phyloP scores from a whole-genome alignment of 805 yeast genomes.

The Torulaspora quercuum region DNA sequence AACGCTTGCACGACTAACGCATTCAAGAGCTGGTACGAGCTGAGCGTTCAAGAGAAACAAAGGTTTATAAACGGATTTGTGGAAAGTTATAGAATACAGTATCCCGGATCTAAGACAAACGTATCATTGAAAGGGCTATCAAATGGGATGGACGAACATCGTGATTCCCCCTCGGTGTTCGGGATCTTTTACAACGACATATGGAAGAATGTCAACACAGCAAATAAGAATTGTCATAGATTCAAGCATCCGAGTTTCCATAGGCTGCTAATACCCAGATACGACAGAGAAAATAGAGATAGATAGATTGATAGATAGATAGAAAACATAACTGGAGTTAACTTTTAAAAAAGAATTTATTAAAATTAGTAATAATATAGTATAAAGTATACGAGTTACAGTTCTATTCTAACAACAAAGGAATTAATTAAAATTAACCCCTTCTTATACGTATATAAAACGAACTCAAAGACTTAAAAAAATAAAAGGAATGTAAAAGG shows the following conservation, averaged over 20 bases:
- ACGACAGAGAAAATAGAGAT: neutral
- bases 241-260: slow-evolving; percentile 13
- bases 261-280: slow-evolving; percentile 5
- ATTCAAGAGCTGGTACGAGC: slow-evolving; percentile 30
- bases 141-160: slow-evolving; percentile 21
- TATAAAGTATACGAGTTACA: neutral
- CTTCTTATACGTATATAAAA: slow-evolving; percentile 5
- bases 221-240: slow-evolving; percentile 6
- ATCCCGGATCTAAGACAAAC: slow-evolving; percentile 34
- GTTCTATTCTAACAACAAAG: neutral
- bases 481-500: neutral
- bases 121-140: slow-evolving; percentile 28
- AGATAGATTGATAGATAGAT: neutral
- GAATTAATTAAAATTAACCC: neutral
- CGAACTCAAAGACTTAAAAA: slow-evolving; percentile 7
- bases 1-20: too few species aligned
- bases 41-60: slow-evolving; percentile 27
- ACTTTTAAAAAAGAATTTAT: slow-evolving; percentile 1
- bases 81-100: slow-evolving; percentile 25
- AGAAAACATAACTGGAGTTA: neutral
- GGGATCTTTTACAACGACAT: slow-evolving; percentile 36
- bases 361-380: slow-evolving; percentile 3
- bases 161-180: slow-evolving; percentile 34
- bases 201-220: slow-evolving; percentile 16
- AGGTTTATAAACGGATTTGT: slow-evolving; percentile 28